Base-by-base conservation (phyloP, 352 stramenopile species). In the Achlya hypogyna region DNA sequence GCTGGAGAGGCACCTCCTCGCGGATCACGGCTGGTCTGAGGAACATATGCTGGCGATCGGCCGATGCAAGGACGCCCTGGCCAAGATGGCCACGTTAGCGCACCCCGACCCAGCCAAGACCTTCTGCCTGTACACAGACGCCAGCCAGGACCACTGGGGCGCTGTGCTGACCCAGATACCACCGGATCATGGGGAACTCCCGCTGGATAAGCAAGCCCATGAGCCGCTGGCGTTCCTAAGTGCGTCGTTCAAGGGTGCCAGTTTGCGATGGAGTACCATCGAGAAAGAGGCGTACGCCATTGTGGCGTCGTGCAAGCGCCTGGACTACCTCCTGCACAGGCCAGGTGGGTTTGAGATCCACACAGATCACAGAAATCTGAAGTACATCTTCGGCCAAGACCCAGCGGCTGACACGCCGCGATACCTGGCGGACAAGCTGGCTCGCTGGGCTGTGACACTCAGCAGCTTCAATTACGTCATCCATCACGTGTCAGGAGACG, bases 381-480 rank as follows among this genome's bases (percentile, higher is more conserved):
- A 40, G 4, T 74, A 69, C 56, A 73, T 74, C 27, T 75, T 75
- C 49, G 58, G 62, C 23, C 14, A 16, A 18, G 38, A 63, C 16
- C 31, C 53, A 22, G 16, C 18, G 20, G 14, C 25, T 52, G 25
- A 52, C 16, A 18, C 16, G 20, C 71, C 71, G 25, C 25, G 68
- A 20, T 76, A 69, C 53, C 67, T 74, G 22, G 70, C 64, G 4
- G 73, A 78, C 58, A 78, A 78, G 56, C 40, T 75, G 9, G 62
- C 73, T 29, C 42, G 71, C 1, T 78, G 71, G 73, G 49, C 70
- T 1, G 56, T 64, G 2, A 51, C 53, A 0, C 49, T 76, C 32
- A 63, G 23, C 16, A 53, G 53, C 9, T 76, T 74, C 35, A 29
- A 51, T 10, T 78, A 76, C 28, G 35, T 49, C 5, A 73, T 78